Base-by-base conservation (phyloP, 1,284 basidiomycete genomes). In the Ceratobasidium sp. region DNA sequence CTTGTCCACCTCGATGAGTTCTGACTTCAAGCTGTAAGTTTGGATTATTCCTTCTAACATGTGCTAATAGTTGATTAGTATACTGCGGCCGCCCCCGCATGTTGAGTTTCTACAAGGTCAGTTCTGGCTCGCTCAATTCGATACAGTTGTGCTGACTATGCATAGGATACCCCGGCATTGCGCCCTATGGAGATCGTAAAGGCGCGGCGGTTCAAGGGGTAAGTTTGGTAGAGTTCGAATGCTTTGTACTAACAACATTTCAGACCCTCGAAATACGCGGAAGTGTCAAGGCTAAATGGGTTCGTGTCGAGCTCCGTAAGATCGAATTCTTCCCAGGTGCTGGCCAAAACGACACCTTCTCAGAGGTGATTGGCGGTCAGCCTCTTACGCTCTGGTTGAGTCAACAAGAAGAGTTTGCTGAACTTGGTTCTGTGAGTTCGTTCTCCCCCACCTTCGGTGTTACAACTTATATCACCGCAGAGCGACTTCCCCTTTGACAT, bases 221-320 rank as follows among this genome's bases (percentile, higher is more conserved):
- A 84, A 77, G 92, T 89, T 31, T 19, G 57, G 44, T 44, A 22
- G 45, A n/a, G 31, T 33, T 36, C 44, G 48, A n/a, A 41, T 31
- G 22, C 19, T 47, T 50, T 17, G 54, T n/a, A 53, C 63, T 63
- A 45, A 67, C 66, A 56, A 54, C 59, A 75, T 47, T 36, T 45
- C n/a, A 53, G 51, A 44, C 60, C 69, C 85, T 91, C 24, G 90
- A 89, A 11, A 84, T 86, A 31, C 73, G 78, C 2, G 85, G 89
- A 77, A 91, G 91, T n/a, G 89, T 93, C 79, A 96, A 95, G 85
- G 93, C 93, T 27, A 94, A 95, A 83, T 96, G 93, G 90, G 90
- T 97, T 33, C 89, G 92, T 77, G 90, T 96, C 76, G 94, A 96
- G 83, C 86, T 96, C 80, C 89, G 93, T 79, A 95, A 95, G 84